A percentile compares a stretch with the other conserved stretches of the same genome.
phyloP scores from a whole-genome alignment of 805 yeast genomes.

The Barnettozyma wickerhamii region DNA sequence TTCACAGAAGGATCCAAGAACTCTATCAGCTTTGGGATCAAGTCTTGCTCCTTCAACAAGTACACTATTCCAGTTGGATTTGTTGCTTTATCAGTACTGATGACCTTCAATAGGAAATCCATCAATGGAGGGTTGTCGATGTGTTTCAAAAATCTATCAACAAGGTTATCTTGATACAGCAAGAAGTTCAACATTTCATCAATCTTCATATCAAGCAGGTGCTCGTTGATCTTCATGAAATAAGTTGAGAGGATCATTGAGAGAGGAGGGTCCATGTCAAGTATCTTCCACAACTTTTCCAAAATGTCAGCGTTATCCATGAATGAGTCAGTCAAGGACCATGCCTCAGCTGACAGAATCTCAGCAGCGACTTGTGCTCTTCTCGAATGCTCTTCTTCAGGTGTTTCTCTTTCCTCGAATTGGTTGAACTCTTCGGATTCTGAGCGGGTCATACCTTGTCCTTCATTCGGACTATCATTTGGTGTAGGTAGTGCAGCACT shows the following conservation, averaged over 20 bases:
- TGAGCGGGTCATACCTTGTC: background rate
- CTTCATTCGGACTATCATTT: background rate
- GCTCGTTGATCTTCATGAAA: slow-evolving; percentile 89
- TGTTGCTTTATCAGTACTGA: slow-evolving; percentile 90
- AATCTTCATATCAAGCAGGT: slow-evolving; percentile 82
- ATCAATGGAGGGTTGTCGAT: slow-evolving; percentile 91
- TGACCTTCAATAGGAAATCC: slow-evolving; percentile 86
- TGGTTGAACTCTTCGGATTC: slow-evolving; percentile 15
- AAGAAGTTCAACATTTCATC: slow-evolving; percentile 73
- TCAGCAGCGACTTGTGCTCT: slow-evolving; percentile 79
- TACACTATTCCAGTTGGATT: slow-evolving; percentile 84
- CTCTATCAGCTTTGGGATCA: slow-evolving; percentile 69
- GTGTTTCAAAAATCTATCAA: slow-evolving; percentile 76
- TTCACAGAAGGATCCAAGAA: slow-evolving; percentile 64
- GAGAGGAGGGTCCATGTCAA: slow-evolving; percentile 63
- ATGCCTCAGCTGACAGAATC: slow-evolving; percentile 83
- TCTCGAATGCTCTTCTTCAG: slow-evolving; percentile 34
- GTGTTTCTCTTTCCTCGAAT: slow-evolving; percentile 25
- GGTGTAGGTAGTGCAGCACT: slow-evolving; percentile 14
- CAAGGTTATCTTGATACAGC: slow-evolving; percentile 61
- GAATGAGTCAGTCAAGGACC: slow-evolving; percentile 89
- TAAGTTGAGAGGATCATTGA: slow-evolving; percentile 78
- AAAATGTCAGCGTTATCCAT: slow-evolving; percentile 68
- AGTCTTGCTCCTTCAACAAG: slow-evolving; percentile 61
- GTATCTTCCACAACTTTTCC: slow-evolving; percentile 71